Conservation (phyloP, 129 eudicot species). For the Chrysanthemum seticuspe region DNA sequence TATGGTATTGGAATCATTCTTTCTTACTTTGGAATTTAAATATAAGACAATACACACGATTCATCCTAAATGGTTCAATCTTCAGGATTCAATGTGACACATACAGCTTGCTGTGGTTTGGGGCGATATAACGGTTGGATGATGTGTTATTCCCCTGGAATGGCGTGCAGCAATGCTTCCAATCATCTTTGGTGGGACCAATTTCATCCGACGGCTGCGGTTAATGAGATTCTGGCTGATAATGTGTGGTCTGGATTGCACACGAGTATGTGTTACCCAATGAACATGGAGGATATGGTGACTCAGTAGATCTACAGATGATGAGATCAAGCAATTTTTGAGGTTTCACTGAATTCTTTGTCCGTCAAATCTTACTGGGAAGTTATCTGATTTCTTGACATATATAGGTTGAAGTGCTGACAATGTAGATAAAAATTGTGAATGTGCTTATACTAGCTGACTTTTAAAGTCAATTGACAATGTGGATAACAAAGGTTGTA, state of each 20-base stretch:
- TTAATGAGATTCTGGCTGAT: slow-evolving; percentile 66
- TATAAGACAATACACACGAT: too few relatives aligned
- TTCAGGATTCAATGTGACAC: slow-evolving; percentile 64
- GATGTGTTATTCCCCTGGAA: slow-evolving; percentile 70
- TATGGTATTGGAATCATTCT: slow-evolving; percentile 47
- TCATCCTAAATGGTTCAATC: too few relatives aligned
- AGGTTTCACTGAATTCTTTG: too few relatives aligned
- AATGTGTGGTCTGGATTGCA: slow-evolving; percentile 88
- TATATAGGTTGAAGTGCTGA: too few relatives aligned
- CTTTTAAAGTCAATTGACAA: too few relatives aligned
- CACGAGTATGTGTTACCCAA: slow-evolving; percentile 76
- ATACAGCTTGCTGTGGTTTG: slow-evolving; percentile 83
- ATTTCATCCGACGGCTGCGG: slow-evolving; percentile 90
- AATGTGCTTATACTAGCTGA: too few relatives aligned
- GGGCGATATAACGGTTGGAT: slow-evolving; percentile 81
- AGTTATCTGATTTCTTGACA: too few relatives aligned
- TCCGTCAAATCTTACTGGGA: too few relatives aligned
- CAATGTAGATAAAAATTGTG: too few relatives aligned
- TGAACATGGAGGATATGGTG: slow-evolving; percentile 73
- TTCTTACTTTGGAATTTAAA: background rate
- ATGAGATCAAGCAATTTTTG: slow-evolving; percentile 11
- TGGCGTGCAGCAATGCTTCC: slow-evolving; percentile 84
- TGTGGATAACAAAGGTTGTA: too few relatives aligned
- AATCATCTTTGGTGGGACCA: slow-evolving; percentile 97
- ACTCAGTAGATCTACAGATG: slow-evolving; percentile 29